Percentiles rank a stretch among this genome's conserved stretches.
Evolutionary conservation across 2,329 filamentous ascomycete genomes (phyloP).

Genomic region (Colletotrichum zoysiae): DNA sequence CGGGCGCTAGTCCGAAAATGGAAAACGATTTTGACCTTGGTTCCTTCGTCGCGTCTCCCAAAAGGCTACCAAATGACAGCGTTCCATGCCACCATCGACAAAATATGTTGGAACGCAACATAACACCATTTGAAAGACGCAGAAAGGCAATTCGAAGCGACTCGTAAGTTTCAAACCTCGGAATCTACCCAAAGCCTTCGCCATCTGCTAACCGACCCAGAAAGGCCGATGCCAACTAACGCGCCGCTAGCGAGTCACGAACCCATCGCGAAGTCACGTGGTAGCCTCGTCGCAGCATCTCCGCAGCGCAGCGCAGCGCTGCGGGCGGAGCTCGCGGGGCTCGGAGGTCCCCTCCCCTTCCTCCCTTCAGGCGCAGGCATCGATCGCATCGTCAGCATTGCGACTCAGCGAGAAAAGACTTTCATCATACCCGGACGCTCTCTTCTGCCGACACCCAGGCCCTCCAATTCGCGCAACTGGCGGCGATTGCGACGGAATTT

Average conservation of each 20-base stretch:
- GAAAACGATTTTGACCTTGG: conserved; percentile 16
- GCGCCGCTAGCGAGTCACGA: conserved; percentile 9
- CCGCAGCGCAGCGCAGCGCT: background rate
- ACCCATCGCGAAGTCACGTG: conserved; percentile 28
- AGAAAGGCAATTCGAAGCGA: background rate
- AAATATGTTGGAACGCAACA: background rate
- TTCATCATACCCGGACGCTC: background rate
- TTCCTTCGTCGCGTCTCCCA: conserved; percentile 37
- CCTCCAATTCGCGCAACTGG: conserved; percentile 15
- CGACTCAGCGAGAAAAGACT: conserved; percentile 21
- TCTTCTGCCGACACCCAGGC: conserved; percentile 4
- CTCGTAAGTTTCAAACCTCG: fast-evolving
- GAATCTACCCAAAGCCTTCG: too few species aligned
- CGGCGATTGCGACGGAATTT: conserved; percentile 30
- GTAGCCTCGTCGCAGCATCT: background rate
- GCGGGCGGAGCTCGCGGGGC: background rate
- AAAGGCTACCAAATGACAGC: background rate
- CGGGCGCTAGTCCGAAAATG: conserved; percentile 24
- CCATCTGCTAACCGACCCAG: background rate
- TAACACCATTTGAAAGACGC: background rate
- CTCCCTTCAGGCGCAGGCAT: background rate
- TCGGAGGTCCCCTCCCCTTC: background rate
- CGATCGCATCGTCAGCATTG: conserved; percentile 26
- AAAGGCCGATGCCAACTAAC: background rate
- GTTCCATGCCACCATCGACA: background rate